These are phyloP conservation scores for Talaromyces stipitatus DNA, from an alignment of 495 filamentous ascomycete species.

Conservation along the genomic window DNA sequence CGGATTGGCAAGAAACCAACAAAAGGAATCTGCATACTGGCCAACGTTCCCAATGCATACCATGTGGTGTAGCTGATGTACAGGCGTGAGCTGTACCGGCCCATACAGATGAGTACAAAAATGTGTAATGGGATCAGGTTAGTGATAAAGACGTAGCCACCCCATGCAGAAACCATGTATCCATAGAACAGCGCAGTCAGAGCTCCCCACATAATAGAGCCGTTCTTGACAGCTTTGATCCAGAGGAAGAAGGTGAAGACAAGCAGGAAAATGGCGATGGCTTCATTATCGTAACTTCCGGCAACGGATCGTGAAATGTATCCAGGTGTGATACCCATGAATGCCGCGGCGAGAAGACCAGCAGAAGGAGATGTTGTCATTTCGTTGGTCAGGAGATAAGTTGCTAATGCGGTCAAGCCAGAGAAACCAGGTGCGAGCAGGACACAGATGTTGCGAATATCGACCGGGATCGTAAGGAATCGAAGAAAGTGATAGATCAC, in stretches of 20 bases:
- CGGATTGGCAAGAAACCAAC: slow-evolving; percentile 95
- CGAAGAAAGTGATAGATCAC: slow-evolving; percentile 92
- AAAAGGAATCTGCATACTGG: slow-evolving; percentile 99
- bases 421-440: slow-evolving; percentile 94
- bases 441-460: slow-evolving; percentile 98
- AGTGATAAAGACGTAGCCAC: slow-evolving; percentile 99
- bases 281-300: slow-evolving; percentile 99
- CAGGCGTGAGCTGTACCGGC: slow-evolving; percentile 83
- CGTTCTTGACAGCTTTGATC: slow-evolving; percentile 96
- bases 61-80: slow-evolving; percentile 97
- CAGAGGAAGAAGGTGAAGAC: slow-evolving; percentile 99
- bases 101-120: slow-evolving; percentile 95
- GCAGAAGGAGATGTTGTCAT: slow-evolving; percentile 89
- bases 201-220: slow-evolving; percentile 92
- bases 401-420: slow-evolving; percentile 85
- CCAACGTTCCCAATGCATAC: slow-evolving; percentile 94
- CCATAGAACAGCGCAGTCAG: slow-evolving; percentile 96
- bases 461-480: slow-evolving; percentile 86
- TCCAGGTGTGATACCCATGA: slow-evolving; percentile 96
- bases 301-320: slow-evolving; percentile 98
- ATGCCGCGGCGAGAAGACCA: slow-evolving; percentile 85
- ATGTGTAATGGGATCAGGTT: slow-evolving; percentile 94
- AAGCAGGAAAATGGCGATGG: slow-evolving; percentile 96
- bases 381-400: slow-evolving; percentile 94
- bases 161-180: slow-evolving; percentile 99